Base-by-base conservation (phyloP, 331 rosid genomes). In the Arachis monticola region DNA sequence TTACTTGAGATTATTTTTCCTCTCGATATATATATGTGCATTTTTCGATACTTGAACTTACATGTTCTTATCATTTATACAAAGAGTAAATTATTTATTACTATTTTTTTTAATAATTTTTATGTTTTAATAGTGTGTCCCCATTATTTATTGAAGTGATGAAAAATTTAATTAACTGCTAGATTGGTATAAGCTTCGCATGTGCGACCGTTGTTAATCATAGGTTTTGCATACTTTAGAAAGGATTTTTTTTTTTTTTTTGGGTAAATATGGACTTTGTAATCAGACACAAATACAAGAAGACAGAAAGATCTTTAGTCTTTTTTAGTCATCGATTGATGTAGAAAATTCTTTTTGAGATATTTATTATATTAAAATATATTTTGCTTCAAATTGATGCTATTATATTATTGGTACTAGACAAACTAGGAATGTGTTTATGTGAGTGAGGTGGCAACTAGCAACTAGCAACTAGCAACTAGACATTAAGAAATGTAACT, bases 381-480 rank as follows among this genome's bases (percentile, higher is more conserved):
- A 17, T 46, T 12, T 61, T 35, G 7, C 66, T 61, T 61, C 30
- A 61, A 61, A 61, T 5, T 31, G 38, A n/a, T 12, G 45, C 48
- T 27, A 0, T 17, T 17, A 13, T 45, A 31, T 8, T 35, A 35
- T 35, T 35, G 12, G 45, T 45, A 0, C 45, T 45, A 32, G 59
- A 46, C 3, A 47, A 6, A 47, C 62, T 50, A 38, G 70, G 70
- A 48, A 38, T 10, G 17, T 13, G 31, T 9, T 41, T 50, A 62
- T 62, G 6, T 0, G 50, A 56, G 79, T 12, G 59, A 75, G 79
- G 73, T 65, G 67, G 38, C 56, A 41, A 52, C 61, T 74, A 35
- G 22, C 22, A 17, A 17, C 22, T 17, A 17, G 22, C 22, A 17
- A 17, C 22, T 17, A 59, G 38, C 56, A 41, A 52, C 62, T 44